phyloP scores from a whole-genome alignment of 2,329 filamentous ascomycete genomes.

The Zopfia rhizophila region DNA sequence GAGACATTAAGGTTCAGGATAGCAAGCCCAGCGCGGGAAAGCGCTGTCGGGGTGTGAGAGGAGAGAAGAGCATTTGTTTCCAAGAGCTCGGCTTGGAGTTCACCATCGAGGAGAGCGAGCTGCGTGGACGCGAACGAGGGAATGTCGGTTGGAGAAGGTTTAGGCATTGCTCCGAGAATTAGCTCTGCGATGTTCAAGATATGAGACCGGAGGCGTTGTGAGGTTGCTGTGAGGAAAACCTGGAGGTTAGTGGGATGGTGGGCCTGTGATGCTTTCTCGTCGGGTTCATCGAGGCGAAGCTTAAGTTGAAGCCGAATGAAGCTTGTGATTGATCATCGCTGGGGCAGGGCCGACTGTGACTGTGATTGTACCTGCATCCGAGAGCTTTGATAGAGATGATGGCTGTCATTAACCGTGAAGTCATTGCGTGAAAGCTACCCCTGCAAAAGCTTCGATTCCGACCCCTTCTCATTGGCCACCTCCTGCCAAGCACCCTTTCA shows the following conservation, averaged over 20 bases:
- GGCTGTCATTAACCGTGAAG: conserved; percentile 11
- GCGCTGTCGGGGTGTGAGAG: conserved; percentile 72
- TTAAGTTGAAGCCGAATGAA: conserved; percentile 2
- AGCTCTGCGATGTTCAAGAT: conserved; percentile 10
- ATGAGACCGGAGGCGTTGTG: conserved; percentile 19
- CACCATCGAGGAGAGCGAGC: conserved; percentile 73
- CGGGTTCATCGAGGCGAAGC: conserved; percentile 2
- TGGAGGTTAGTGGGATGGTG: conserved; percentile 14
- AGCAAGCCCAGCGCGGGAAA: conserved; percentile 82
- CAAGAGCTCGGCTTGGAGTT: conserved; percentile 76
- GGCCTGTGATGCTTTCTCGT: too few species aligned
- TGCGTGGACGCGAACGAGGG: conserved; percentile 76
- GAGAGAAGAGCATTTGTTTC: conserved; percentile 76
- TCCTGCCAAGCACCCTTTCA: neutral
- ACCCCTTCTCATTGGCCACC: conserved; percentile 17
- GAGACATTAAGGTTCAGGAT: conserved; percentile 78
- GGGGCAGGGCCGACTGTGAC: conserved; percentile 10
- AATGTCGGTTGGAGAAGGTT: conserved; percentile 60
- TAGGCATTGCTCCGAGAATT: neutral
- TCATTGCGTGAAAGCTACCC: conserved; percentile 1
- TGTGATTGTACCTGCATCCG: conserved; percentile 27
- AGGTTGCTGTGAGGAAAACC: conserved; percentile 5
- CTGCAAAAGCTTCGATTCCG: conserved; percentile 2
- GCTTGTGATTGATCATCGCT: conserved; percentile 23
- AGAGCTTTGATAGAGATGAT: conserved; percentile 8